These are phyloP conservation scores for Trametes meyenii DNA, from an alignment of 768 basidiomycete species.

Conservation along the genomic window DNA sequence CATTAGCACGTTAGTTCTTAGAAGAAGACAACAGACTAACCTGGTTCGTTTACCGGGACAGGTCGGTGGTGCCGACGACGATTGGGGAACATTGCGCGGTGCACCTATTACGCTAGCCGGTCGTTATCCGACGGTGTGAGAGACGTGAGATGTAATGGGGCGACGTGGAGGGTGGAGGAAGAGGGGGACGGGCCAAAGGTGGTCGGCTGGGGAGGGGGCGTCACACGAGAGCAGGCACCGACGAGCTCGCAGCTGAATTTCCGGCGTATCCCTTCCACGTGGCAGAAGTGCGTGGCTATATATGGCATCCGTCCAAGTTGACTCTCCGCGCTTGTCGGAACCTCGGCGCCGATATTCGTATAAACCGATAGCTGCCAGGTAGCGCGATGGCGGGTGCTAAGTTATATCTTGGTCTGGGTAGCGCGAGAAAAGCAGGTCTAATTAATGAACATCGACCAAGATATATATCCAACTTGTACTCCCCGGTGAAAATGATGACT, in stretches of 20 bases:
- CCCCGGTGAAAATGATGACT: no score
- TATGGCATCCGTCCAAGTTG: slow-evolving; percentile 1
- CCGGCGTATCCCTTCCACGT: slow-evolving; percentile 9
- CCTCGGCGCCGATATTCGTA: neutral
- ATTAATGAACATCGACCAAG: no score
- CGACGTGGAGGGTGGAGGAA: slow-evolving; percentile 8
- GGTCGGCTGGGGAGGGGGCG: slow-evolving; percentile 3
- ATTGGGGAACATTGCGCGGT: slow-evolving; percentile 11
- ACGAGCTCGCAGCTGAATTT: slow-evolving; percentile 7
- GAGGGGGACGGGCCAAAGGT: slow-evolving; percentile 1
- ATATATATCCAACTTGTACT: no score
- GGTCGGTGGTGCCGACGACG: slow-evolving; percentile 18
- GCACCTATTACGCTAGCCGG: neutral
- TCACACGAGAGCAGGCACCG: slow-evolving; percentile 11
- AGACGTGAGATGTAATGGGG: neutral
- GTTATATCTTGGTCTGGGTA: no score
- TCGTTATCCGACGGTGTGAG: neutral
- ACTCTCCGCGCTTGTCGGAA: neutral
- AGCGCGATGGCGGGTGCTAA: no score
- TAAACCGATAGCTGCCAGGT: no score
- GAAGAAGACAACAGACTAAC: neutral
- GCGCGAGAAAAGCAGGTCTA: neutral
- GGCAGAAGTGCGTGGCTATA: neutral
- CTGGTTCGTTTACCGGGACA: slow-evolving; percentile 12
- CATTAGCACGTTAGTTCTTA: neutral